Evolutionary conservation across 2,329 filamentous ascomycete genomes (phyloP).

Genomic region (Colletotrichum spinosum): DNA sequence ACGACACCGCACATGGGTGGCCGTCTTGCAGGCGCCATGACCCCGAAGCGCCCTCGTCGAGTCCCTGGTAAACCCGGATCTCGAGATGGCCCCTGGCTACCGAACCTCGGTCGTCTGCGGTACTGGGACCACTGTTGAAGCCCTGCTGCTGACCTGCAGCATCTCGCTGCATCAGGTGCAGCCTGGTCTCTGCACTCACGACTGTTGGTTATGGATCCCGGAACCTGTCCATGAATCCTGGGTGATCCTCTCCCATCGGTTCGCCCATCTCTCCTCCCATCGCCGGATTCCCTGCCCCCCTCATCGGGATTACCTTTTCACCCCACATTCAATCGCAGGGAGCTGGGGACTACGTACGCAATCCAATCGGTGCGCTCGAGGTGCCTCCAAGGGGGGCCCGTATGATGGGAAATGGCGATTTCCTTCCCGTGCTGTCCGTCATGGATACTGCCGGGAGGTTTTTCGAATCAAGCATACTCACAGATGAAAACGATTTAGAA

Average conservation of each 20-base stretch:
- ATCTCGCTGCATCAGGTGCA: constrained; percentile 20
- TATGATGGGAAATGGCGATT: background rate
- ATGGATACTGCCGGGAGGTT: constrained; percentile 9
- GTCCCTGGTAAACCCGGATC: too few species aligned
- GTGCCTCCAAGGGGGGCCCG: background rate
- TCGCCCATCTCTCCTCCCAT: background rate
- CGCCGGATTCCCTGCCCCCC: constrained; percentile 3
- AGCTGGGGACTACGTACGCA: constrained; percentile 22
- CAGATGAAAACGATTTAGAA: constrained; percentile 11
- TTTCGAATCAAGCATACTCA: constrained; percentile 29
- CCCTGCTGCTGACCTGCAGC: constrained; percentile 13
- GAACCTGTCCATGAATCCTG: too few species aligned
- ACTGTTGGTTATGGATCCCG: too few species aligned
- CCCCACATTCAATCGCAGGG: constrained; percentile 13
- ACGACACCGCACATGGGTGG: too few species aligned
- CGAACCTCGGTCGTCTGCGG: background rate
- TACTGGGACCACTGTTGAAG: constrained; percentile 12
- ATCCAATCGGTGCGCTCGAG: constrained; percentile 3
- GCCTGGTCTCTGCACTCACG: background rate
- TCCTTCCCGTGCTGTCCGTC: constrained; percentile 6
- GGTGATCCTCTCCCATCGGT: background rate
- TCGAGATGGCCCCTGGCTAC: background rate
- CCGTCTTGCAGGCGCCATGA: too few species aligned
- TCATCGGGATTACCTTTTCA: constrained; percentile 17
- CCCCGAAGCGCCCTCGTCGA: background rate